phyloP scores from a whole-genome alignment of 306 rosid species.

The Phaseolus lunatus region DNA sequence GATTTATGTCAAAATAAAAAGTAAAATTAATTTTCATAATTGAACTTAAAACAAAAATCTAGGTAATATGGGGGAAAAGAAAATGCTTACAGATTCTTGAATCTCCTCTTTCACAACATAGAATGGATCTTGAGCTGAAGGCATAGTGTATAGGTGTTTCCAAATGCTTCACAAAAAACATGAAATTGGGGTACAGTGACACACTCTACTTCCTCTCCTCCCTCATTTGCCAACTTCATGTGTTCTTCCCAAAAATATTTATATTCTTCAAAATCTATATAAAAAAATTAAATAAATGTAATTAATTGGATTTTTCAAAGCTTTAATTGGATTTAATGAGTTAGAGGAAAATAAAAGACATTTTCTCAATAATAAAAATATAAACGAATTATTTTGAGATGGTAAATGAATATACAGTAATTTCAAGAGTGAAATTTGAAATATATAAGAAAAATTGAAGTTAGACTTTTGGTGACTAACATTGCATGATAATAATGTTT shows the following conservation, averaged over 20 bases:
- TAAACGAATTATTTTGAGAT: too few species aligned
- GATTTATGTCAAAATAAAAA: background rate
- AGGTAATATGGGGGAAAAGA: slow-evolving; percentile 3
- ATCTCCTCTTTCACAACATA: slow-evolving; percentile 97
- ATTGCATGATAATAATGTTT: too few species aligned
- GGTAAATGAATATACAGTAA: too few species aligned
- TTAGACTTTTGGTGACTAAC: too few species aligned
- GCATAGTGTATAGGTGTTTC: slow-evolving; percentile 56
- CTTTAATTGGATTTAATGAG: background rate
- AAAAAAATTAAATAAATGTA: background rate
- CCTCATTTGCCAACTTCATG: background rate
- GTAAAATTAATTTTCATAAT: background rate
- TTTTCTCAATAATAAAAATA: background rate
- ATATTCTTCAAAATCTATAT: background rate
- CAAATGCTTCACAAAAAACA: background rate
- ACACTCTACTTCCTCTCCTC: background rate
- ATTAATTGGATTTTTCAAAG: background rate
- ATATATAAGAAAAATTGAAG: too few species aligned
- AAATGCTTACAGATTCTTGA: slow-evolving; percentile 84
- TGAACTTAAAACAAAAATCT: background rate
- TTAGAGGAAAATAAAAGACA: background rate
- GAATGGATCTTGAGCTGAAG: slow-evolving; percentile 97
- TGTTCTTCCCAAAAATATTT: background rate
- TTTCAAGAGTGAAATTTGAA: too few species aligned
- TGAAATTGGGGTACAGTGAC: background rate